Evolutionary conservation across 2,329 filamentous ascomycete species (phyloP), one percentile per base, ranked within the genome.

Genomic region (Epichloe scottii): DNA sequence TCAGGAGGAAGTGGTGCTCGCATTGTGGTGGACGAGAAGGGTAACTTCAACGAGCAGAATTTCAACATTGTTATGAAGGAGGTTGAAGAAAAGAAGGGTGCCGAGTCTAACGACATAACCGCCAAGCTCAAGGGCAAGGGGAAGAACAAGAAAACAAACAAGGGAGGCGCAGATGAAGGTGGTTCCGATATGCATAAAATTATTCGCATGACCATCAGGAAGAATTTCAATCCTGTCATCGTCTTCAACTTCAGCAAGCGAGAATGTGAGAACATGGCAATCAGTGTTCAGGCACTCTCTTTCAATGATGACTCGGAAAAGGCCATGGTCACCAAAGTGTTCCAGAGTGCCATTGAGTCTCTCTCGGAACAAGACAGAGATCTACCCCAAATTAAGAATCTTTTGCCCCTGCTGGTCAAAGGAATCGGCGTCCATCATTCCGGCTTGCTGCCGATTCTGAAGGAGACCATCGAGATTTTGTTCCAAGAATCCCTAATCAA

Each of bases 161-260:
- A 94, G 69, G 89, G 89, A 47, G 87, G 87, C n/a, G 78, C 79
- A 41, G 78, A 85, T 54, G 81, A 77, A 30, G 84, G 82, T 19
- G 84, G 82, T 17, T 78, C 80, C 1, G 93, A 98, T 68, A 95
- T 98, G 55, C 89, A 89, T 73, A 97, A 96, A 75, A 95, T 98
- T 61, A 87, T 98, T 58, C 87, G 87, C 68, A 98, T 98, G 93
- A 95, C 97, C 59, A 95, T 98, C 84, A 78, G 88, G 70, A 95
- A 90, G 72, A 93, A 87, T 64, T 94, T 93, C 70, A 96, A 98
- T 62, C 93, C 93, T 0, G 93, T 97, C 60, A 98, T 98, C 64
- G 89, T 98, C 39, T 98, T 98, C 79, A 97, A 91, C 69, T 98
- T 98, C 73, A 96, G 90, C 76, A 98, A 98, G 73, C 80, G 91